phyloP scores from a whole-genome alignment of 2,329 filamentous ascomycete species.

The Hymenoscyphus salicellus region DNA sequence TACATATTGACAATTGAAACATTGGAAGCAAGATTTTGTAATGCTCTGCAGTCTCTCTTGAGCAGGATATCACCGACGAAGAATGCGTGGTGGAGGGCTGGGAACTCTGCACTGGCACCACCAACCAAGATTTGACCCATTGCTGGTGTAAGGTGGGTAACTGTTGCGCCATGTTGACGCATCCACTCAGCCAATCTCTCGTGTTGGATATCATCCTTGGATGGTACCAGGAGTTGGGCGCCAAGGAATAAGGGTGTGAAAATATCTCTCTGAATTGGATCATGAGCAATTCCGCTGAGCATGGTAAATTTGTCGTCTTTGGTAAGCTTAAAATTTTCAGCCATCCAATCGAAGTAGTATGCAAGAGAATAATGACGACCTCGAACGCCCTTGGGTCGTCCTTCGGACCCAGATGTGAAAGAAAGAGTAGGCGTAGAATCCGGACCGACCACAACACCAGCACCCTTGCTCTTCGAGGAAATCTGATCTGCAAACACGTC shows the following conservation, averaged over 20 bases:
- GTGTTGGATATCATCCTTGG: slow-evolving; percentile 79
- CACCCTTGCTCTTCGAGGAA: slow-evolving; percentile 52
- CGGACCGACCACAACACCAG: slow-evolving; percentile 77
- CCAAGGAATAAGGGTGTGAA: slow-evolving; percentile 89
- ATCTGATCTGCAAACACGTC: slow-evolving; percentile 62
- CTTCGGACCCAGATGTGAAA: slow-evolving; percentile 74
- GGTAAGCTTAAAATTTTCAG: slow-evolving; percentile 71
- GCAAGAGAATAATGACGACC: slow-evolving; percentile 84
- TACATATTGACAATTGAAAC: slow-evolving; percentile 81
- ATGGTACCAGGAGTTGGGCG: slow-evolving; percentile 73
- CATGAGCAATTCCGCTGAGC: slow-evolving; percentile 80
- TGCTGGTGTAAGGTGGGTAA: slow-evolving; percentile 87
- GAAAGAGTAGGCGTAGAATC: slow-evolving; percentile 76
- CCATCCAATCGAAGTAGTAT: slow-evolving; percentile 93
- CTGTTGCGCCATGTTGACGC: slow-evolving; percentile 67
- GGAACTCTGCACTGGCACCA: slow-evolving; percentile 73
- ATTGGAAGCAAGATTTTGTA: slow-evolving; percentile 75
- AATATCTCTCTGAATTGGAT: slow-evolving; percentile 70
- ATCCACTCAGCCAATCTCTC: slow-evolving; percentile 90
- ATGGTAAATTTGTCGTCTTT: slow-evolving; percentile 75
- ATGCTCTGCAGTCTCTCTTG: slow-evolving; percentile 71
- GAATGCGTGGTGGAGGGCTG: slow-evolving; percentile 73
- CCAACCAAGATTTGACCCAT: slow-evolving; percentile 96
- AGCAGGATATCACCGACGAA: slow-evolving; percentile 91
- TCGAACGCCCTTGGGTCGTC: slow-evolving; percentile 79